Evolutionary conservation across 306 rosid species (phyloP).

Genomic region (Alnus glutinosa): DNA sequence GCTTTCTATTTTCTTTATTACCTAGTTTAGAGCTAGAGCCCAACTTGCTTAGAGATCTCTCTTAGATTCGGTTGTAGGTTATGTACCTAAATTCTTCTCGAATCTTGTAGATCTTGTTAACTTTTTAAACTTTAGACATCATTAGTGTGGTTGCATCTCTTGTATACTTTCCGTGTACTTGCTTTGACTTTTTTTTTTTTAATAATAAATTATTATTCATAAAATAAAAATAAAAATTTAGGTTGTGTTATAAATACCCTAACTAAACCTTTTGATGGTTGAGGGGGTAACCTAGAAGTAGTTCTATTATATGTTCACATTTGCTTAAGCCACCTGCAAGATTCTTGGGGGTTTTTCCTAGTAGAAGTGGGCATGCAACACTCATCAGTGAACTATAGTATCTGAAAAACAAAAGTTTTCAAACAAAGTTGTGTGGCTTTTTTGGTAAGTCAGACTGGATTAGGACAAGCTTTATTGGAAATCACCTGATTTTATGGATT

Average conservation of each 20-base stretch:
- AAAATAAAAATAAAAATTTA: background rate
- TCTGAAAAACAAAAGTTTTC: background rate
- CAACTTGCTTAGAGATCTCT: too few relatives aligned
- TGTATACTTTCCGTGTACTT: too few relatives aligned
- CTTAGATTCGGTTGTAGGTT: too few relatives aligned
- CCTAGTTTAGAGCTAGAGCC: too few relatives aligned
- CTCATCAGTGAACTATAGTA: background rate
- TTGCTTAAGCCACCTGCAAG: background rate
- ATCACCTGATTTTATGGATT: background rate
- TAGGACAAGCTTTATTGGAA: background rate
- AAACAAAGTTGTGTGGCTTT: background rate
- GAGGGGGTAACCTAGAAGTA: background rate
- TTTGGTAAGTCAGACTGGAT: background rate
- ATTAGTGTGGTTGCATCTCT: too few relatives aligned
- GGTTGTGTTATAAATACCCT: background rate
- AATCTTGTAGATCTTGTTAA: too few relatives aligned
- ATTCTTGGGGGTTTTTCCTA: background rate
- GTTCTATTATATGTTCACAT: background rate
- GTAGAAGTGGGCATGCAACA: background rate
- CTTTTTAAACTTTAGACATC: too few relatives aligned
- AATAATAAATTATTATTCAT: too few relatives aligned
- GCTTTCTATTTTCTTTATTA: too few relatives aligned
- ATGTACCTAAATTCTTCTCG: too few relatives aligned
- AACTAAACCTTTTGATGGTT: background rate
- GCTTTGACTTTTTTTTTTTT: too few relatives aligned